Percentiles rank a stretch among this genome's conserved stretches.
Evolutionary conservation across 176 grass and related monocot species (phyloP).

Genomic region (Triticum urartu): DNA sequence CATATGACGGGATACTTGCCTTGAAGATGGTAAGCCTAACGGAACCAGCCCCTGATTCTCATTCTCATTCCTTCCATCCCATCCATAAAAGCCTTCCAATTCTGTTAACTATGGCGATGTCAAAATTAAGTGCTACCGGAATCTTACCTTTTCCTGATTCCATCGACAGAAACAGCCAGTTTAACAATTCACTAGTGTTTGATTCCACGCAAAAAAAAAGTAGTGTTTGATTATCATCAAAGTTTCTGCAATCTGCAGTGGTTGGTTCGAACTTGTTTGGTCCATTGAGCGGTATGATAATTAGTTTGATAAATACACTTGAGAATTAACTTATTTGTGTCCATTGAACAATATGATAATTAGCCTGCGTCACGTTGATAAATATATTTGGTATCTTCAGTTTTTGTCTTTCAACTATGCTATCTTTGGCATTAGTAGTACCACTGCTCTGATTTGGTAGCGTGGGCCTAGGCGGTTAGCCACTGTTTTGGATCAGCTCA

Average conservation of each 20-base stretch:
- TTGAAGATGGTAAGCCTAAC: constrained; percentile 84
- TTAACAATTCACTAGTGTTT: background rate
- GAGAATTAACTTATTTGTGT: background rate
- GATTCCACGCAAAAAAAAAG: background rate
- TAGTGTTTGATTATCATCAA: background rate
- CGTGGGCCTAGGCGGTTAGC: background rate
- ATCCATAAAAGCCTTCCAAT: background rate
- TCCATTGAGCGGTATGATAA: background rate
- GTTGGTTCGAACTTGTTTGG: background rate
- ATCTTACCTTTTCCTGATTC: background rate
- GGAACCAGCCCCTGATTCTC: background rate
- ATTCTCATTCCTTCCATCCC: constrained; percentile 1
- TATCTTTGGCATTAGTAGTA: background rate
- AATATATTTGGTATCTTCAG: background rate
- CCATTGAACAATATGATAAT: background rate
- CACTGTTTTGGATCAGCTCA: background rate
- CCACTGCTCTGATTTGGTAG: constrained; percentile 2
- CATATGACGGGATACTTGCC: constrained; percentile 70
- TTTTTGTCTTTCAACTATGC: background rate
- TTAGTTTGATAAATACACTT: background rate
- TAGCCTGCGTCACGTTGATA: background rate
- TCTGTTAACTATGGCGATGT: background rate
- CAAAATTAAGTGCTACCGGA: background rate
- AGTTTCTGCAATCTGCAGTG: background rate
- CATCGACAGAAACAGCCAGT: background rate